Evolutionary conservation across 768 basidiomycete species (phyloP).

Genomic region (Aureoboletus auriporus): DNA sequence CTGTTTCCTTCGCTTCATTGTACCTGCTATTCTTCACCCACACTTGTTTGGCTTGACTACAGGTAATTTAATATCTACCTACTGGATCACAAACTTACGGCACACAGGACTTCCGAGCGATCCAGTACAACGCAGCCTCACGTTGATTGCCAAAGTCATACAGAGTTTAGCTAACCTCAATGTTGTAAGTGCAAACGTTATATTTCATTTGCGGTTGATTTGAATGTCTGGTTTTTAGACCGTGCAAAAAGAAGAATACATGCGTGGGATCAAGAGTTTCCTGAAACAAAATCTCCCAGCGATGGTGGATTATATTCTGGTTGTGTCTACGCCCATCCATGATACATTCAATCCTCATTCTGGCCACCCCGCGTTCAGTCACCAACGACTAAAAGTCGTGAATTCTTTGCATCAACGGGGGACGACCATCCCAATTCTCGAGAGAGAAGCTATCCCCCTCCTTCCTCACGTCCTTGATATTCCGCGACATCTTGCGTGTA

Average conservation of each 20-base stretch:
- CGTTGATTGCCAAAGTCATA: conserved; percentile 82
- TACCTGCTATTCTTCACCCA: conserved; percentile 86
- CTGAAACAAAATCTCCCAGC: conserved; percentile 55
- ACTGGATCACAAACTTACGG: conserved; percentile 8
- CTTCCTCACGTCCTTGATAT: conserved; percentile 76
- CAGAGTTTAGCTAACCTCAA: conserved; percentile 88
- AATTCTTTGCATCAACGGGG: conserved; percentile 58
- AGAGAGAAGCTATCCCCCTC: conserved; percentile 67
- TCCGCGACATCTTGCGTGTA: conserved; percentile 70
- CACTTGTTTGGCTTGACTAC: conserved; percentile 77
- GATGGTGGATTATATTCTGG: conserved; percentile 77
- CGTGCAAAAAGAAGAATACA: conserved; percentile 75
- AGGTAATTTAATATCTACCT: conserved; percentile 41
- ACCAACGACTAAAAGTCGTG: conserved; percentile 50
- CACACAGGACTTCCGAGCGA: conserved; percentile 58
- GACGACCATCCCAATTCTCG: conserved; percentile 50
- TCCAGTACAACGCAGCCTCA: conserved; percentile 75
- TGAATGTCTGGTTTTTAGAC: conserved; percentile 33
- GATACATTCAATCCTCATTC: conserved; percentile 25
- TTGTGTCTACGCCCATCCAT: conserved; percentile 57
- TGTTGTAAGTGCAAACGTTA: conserved; percentile 39
- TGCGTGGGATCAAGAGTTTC: conserved; percentile 75
- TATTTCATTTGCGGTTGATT: conserved; percentile 2
- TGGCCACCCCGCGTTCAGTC: conserved; percentile 34
- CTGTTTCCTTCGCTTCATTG: conserved; percentile 85